Evolutionary conservation across 2,329 filamentous ascomycete species (phyloP).

Genomic region (Cyphellophora attinorum): DNA sequence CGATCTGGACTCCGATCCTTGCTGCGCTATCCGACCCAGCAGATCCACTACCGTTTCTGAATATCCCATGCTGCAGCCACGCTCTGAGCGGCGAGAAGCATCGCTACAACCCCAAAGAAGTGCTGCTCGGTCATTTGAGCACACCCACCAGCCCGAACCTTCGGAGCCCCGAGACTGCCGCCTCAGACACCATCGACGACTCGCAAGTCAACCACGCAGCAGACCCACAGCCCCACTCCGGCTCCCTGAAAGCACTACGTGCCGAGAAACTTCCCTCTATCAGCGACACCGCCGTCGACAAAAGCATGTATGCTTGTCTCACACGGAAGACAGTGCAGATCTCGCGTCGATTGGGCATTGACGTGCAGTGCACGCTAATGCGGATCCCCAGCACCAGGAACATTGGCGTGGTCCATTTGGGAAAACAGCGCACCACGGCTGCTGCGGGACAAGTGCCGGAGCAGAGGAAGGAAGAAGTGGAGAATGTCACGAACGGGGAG

Average conservation of each 20-base stretch:
- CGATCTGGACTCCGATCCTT: conserved; percentile 87
- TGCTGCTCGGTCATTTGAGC: conserved; percentile 3
- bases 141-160: conserved; percentile 3
- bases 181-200: conserved; percentile 8
- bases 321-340: conserved; percentile 68
- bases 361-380: conserved; percentile 72
- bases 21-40: conserved; percentile 47
- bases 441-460: conserved; percentile 12
- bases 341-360: conserved; percentile 60
- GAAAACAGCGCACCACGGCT: too few relatives aligned
- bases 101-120: conserved; percentile 37
- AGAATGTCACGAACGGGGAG: conserved; percentile 17
- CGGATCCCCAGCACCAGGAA: conserved; percentile 90
- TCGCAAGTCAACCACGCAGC: neutral
- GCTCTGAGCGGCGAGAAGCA: conserved; percentile 65
- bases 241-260: conserved; percentile 31
- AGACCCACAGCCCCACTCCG: conserved; percentile 23
- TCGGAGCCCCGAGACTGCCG: conserved; percentile 3
- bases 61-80: conserved; percentile 93
- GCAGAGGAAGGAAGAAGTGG: neutral
- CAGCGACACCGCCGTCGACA: conserved; percentile 28
- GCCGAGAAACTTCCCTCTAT: conserved; percentile 24
- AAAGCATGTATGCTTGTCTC: conserved; percentile 73
- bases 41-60: conserved; percentile 71
- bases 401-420: conserved; percentile 58